These are phyloP conservation scores for Scedosporium dehoogii DNA, from an alignment of 2,329 filamentous ascomycete genomes.

Conservation along the genomic window DNA sequence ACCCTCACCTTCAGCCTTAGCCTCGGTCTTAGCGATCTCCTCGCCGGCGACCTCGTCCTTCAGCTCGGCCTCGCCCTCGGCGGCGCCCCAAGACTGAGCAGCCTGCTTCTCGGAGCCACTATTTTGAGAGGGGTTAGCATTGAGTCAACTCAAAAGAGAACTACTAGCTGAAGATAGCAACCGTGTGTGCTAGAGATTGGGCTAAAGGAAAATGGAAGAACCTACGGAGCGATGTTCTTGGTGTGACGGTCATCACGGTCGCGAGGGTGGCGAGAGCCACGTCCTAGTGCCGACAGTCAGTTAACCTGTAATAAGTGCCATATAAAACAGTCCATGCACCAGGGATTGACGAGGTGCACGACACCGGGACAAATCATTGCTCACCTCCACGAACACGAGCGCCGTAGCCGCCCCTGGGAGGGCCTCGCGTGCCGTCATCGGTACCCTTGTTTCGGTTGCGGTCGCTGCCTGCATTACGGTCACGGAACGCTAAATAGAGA, in stretches of 20 bases:
- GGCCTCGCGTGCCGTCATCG: conserved; percentile 52
- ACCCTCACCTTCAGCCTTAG: conserved; percentile 52
- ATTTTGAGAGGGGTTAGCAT: background rate
- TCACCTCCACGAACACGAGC: conserved; percentile 53
- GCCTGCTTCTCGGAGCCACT: conserved; percentile 81
- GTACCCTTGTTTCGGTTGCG: conserved; percentile 75
- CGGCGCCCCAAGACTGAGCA: conserved; percentile 80
- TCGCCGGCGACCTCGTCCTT: conserved; percentile 89
- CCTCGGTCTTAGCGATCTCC: conserved; percentile 75
- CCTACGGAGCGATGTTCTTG: conserved; percentile 37
- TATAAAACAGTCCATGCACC: background rate
- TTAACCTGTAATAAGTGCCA: background rate
- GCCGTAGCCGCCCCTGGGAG: conserved; percentile 51
- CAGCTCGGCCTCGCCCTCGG: conserved; percentile 72
- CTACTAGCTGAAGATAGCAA: too few species aligned
- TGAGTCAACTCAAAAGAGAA: conserved; percentile 15
- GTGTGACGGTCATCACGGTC: conserved; percentile 48
- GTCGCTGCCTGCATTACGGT: conserved; percentile 69
- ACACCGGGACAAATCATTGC: conserved; percentile 14
- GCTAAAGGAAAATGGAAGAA: conserved; percentile 5
- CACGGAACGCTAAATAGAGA: conserved; percentile 63
- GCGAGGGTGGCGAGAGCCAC: conserved; percentile 42
- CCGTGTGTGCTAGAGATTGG: too few species aligned
- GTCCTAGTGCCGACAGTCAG: conserved; percentile 26
- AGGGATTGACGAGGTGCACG: background rate